Percentiles rank a stretch among this genome's conserved stretches.
Evolutionary conservation across 164 flowering plant genomes (phyloP).

Genomic region (Piper longum): DNA sequence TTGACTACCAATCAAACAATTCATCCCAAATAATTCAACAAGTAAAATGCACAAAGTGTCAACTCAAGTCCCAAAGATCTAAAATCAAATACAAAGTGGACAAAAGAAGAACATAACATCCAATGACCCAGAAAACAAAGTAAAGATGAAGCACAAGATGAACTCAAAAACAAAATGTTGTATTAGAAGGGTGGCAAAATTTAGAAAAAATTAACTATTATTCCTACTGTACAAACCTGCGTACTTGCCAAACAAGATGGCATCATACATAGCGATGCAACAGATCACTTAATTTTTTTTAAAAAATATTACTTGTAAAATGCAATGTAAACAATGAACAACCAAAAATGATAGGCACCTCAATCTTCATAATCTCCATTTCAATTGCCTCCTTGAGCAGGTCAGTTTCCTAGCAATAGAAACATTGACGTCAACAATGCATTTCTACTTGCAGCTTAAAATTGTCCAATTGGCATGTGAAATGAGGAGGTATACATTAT

Average conservation of each 20-base stretch:
- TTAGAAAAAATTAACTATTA: too few relatives aligned
- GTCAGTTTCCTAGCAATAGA: conserved; percentile 29
- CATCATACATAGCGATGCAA: too few relatives aligned
- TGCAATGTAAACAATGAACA: background rate
- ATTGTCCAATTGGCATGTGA: too few relatives aligned
- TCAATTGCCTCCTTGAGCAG: conserved; percentile 27
- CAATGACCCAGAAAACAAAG: background rate
- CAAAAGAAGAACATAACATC: too few relatives aligned
- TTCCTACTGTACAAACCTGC: too few relatives aligned
- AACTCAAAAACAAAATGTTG: background rate
- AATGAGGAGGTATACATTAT: too few relatives aligned
- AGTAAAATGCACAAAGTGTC: background rate
- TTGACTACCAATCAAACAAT: background rate
- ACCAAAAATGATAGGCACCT: conserved; percentile 18
- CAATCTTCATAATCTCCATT: conserved; percentile 25
- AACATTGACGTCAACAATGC: background rate
- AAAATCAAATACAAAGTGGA: background rate
- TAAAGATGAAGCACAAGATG: background rate
- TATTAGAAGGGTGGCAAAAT: too few relatives aligned
- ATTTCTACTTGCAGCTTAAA: background rate
- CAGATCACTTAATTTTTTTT: too few relatives aligned
- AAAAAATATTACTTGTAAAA: too few relatives aligned
- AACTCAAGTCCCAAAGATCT: background rate
- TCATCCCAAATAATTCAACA: background rate
- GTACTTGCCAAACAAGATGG: too few relatives aligned